Percentiles rank a stretch among this genome's conserved stretches.
These are phyloP conservation scores for Persicaria tinctoria DNA, from an alignment of 148 eudicot species.

Conservation along the genomic window DNA sequence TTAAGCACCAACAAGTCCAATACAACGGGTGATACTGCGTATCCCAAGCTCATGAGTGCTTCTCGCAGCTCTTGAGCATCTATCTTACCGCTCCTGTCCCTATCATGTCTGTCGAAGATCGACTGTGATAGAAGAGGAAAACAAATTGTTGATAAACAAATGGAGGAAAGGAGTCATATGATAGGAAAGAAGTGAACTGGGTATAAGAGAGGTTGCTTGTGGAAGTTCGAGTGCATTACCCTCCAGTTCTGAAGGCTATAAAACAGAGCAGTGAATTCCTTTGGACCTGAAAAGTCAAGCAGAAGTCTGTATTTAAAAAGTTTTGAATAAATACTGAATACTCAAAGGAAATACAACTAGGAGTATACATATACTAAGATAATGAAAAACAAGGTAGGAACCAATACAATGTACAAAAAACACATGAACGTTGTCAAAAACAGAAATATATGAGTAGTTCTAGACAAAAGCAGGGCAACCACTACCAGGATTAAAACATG, in stretches of 20 bases:
- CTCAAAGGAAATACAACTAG: background rate
- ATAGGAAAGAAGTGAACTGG: background rate
- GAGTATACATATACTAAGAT: background rate
- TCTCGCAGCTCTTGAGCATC: conserved; percentile 76
- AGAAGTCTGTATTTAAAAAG: background rate
- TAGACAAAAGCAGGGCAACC: no score
- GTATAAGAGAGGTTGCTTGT: background rate
- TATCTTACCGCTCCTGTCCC: conserved; percentile 83
- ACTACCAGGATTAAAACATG: no score
- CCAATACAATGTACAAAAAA: background rate
- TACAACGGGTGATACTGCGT: conserved; percentile 60
- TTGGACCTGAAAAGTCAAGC: conserved; percentile 51
- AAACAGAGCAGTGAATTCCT: conserved; percentile 67
- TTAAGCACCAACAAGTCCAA: conserved; percentile 82
- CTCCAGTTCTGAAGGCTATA: conserved; percentile 89
- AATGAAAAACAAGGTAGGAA: background rate
- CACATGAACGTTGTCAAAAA: background rate
- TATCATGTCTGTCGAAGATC: conserved; percentile 79
- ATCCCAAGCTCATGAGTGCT: conserved; percentile 82
- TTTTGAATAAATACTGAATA: background rate
- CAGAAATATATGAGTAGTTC: background rate
- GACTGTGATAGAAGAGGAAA: conserved; percentile 28
- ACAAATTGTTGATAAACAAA: background rate
- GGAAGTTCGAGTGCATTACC: conserved; percentile 30
- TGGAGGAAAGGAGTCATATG: background rate